A percentile compares a stretch with the other conserved stretches of the same genome.
phyloP scores from a whole-genome alignment of 805 yeast genomes.

The Wickerhamiella vanderwaltii region DNA sequence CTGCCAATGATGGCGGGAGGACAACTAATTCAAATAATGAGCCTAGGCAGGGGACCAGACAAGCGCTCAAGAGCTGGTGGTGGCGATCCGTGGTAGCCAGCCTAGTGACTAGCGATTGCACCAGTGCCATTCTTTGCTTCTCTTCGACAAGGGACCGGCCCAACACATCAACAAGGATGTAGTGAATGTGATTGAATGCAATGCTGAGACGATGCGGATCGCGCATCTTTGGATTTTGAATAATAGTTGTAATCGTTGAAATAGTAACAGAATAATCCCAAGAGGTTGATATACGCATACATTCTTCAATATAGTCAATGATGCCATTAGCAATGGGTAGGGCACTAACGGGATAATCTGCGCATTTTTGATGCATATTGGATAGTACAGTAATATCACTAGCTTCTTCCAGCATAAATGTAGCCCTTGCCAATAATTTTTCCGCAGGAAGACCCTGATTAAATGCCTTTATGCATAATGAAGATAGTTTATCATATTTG shows the following conservation, averaged over 20 bases:
- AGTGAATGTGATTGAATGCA: slow-evolving; percentile 12
- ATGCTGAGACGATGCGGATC: slow-evolving; percentile 12
- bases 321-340: slow-evolving; percentile 8
- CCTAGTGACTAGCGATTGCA: slow-evolving; percentile 14
- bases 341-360: slow-evolving; percentile 1
- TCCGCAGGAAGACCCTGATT: background rate
- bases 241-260: background rate
- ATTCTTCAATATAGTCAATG: slow-evolving; percentile 1
- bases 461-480: slow-evolving; percentile 19
- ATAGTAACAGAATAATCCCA: background rate
- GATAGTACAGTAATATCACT: background rate
- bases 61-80: slow-evolving; percentile 6
- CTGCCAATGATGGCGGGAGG: slow-evolving; percentile 11
- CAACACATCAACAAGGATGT: slow-evolving; percentile 15
- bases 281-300: background rate
- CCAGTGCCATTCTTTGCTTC: slow-evolving; percentile 14
- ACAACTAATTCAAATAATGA: slow-evolving; percentile 15
- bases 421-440: background rate
- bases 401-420: background rate
- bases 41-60: slow-evolving; percentile 17
- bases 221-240: slow-evolving; percentile 14
- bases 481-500: slow-evolving; percentile 23
- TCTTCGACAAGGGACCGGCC: slow-evolving; percentile 15
- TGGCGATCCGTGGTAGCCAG: slow-evolving; percentile 16
- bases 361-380: background rate